Evolutionary conservation across 768 basidiomycete genomes (phyloP).

Genomic region (Hygrocybe punicea): DNA sequence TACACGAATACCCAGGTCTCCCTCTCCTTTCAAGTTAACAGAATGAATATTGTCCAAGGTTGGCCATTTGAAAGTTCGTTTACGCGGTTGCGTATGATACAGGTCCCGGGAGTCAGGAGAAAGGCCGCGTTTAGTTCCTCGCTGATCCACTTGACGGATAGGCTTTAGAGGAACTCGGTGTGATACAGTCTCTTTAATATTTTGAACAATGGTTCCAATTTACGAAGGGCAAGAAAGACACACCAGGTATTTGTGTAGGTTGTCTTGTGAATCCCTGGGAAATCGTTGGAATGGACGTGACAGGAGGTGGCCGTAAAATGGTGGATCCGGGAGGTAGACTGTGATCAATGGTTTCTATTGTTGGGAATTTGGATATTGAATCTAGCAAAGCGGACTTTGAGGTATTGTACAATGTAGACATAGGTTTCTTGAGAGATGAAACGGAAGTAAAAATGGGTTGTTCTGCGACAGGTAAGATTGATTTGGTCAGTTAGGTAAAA

Average conservation of each 20-base stretch:
- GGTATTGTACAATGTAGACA: too few species aligned
- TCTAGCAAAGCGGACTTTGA: background rate
- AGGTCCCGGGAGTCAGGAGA: constrained; percentile 5
- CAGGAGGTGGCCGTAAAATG: background rate
- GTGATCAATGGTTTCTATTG: background rate
- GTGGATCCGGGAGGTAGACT: background rate
- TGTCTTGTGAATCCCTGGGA: too few species aligned
- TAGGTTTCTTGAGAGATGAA: too few species aligned
- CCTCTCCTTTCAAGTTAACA: constrained; percentile 43
- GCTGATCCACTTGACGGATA: constrained; percentile 39
- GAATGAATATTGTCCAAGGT: constrained; percentile 39
- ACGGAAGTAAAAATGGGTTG: too few species aligned
- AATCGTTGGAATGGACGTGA: background rate
- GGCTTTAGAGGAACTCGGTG: constrained; percentile 18
- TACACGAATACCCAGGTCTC: constrained; percentile 43
- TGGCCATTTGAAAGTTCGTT: constrained; percentile 47
- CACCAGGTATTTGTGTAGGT: too few species aligned
- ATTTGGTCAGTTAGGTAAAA: too few species aligned
- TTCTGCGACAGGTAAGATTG: too few species aligned
- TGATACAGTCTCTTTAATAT: too few species aligned
- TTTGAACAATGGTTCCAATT: too few species aligned
- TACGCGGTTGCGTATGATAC: constrained; percentile 16
- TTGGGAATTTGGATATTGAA: background rate
- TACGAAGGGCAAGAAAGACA: too few species aligned
- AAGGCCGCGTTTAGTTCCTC: constrained; percentile 26